Evolutionary conservation across 495 filamentous ascomycete genomes (phyloP).

Genomic region (Aspergillus egyptiacus): DNA sequence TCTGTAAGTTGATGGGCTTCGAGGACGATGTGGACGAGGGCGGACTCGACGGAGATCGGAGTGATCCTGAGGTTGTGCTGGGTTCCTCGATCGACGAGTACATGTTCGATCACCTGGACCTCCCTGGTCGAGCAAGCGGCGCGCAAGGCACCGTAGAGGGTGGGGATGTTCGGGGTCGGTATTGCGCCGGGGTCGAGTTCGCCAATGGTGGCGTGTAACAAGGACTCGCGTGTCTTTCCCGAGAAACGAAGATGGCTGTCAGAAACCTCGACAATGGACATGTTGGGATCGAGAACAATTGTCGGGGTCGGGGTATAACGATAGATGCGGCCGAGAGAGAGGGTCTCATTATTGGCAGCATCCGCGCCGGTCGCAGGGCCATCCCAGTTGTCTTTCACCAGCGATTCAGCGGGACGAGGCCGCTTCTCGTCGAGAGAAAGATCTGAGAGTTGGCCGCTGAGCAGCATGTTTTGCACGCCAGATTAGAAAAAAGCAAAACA

Average conservation of each 20-base stretch:
- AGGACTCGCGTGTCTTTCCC: conserved; percentile 29
- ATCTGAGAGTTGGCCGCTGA: background rate
- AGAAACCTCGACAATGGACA: conserved; percentile 44
- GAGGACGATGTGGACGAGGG: conserved; percentile 42
- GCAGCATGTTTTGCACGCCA: too few species aligned
- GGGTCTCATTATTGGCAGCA: too few species aligned
- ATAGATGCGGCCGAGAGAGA: conserved; percentile 31
- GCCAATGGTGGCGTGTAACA: conserved; percentile 41
- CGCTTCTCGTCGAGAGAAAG: background rate
- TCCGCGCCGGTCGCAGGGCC: too few species aligned
- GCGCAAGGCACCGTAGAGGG: conserved; percentile 38
- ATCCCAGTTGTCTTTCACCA: too few species aligned
- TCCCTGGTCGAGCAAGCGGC: conserved; percentile 31
- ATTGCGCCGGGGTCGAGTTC: conserved; percentile 29
- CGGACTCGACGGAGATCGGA: conserved; percentile 44
- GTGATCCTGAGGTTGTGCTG: conserved; percentile 42
- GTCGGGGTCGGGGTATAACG: conserved; percentile 46
- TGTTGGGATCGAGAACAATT: conserved; percentile 43
- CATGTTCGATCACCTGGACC: conserved; percentile 26
- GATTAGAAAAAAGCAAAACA: too few species aligned
- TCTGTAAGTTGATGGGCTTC: conserved; percentile 38
- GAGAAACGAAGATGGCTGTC: conserved; percentile 41
- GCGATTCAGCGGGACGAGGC: too few species aligned
- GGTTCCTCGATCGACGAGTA: conserved; percentile 20
- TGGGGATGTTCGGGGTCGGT: conserved; percentile 32